These are phyloP conservation scores for Metschnikowia lochheadii DNA, from an alignment of 805 yeast genomes.

Conservation along the genomic window DNA sequence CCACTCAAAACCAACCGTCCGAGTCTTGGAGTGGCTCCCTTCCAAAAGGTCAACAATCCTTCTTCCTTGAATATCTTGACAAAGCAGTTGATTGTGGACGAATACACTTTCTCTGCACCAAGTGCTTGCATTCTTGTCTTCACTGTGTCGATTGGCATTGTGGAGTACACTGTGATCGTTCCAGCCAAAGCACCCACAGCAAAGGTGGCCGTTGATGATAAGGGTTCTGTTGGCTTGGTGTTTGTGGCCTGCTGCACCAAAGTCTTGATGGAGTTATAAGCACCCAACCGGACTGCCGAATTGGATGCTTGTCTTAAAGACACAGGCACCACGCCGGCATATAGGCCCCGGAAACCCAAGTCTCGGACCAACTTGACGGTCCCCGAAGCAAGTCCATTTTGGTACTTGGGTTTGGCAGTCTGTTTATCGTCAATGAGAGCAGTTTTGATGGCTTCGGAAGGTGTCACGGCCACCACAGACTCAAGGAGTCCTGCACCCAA, in stretches of 20 bases:
- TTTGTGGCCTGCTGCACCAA: slow-evolving; percentile 67
- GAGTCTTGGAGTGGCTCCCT: slow-evolving; percentile 95
- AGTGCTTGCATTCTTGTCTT: slow-evolving; percentile 96
- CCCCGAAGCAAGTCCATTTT: slow-evolving; percentile 57
- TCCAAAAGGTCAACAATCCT: slow-evolving; percentile 91
- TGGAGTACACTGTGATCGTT: slow-evolving; percentile 80
- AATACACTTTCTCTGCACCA: slow-evolving; percentile 66
- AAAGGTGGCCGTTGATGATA: slow-evolving; percentile 77
- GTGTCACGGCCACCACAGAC: slow-evolving; percentile 90
- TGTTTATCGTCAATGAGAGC: slow-evolving; percentile 93
- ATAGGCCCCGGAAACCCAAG: slow-evolving; percentile 77
- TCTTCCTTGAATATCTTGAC: slow-evolving; percentile 75
- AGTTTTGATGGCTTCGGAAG: slow-evolving; percentile 94
- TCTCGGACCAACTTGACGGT: slow-evolving; percentile 64
- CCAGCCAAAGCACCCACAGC: slow-evolving; percentile 90
- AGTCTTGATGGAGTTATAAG: slow-evolving; percentile 83
- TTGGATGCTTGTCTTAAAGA: slow-evolving; percentile 94
- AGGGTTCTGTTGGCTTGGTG: slow-evolving; percentile 65
- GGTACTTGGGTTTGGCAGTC: slow-evolving; percentile 71
- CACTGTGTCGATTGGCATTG: slow-evolving; percentile 95
- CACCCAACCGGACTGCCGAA: slow-evolving; percentile 90
- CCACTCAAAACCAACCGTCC: slow-evolving; percentile 92
- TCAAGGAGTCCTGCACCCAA: slow-evolving; percentile 94
- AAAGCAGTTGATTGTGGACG: slow-evolving; percentile 80
- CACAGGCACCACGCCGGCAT: slow-evolving; percentile 88